These are phyloP conservation scores for Solanum chmielewskii DNA, from an alignment of 257 asterid genomes.

Conservation along the genomic window DNA sequence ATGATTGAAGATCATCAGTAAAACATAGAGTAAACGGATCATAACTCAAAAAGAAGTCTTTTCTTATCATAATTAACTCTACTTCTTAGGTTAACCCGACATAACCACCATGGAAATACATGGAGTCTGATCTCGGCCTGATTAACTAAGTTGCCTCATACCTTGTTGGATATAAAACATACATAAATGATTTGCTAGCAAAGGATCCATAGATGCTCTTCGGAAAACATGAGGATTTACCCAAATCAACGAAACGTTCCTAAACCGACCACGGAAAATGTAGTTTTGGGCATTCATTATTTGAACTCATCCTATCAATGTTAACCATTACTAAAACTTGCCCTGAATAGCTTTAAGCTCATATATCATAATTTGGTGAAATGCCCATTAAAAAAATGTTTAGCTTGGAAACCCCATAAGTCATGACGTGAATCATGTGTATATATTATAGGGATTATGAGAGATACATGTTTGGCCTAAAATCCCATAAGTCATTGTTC, in stretches of 20 bases:
- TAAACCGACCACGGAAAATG: neutral
- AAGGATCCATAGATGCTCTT: neutral
- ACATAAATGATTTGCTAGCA: neutral
- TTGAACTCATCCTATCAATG: neutral
- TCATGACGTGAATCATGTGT: neutral
- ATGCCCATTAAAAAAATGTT: neutral
- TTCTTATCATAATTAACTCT: neutral
- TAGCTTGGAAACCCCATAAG: neutral
- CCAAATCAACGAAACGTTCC: neutral
- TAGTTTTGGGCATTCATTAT: neutral
- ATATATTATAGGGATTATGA: neutral
- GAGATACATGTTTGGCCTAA: neutral
- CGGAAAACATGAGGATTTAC: neutral
- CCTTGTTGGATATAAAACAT: neutral
- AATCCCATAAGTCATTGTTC: neutral
- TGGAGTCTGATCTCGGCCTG: neutral
- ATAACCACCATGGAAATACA: neutral
- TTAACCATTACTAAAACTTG: neutral
- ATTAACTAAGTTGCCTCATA: neutral
- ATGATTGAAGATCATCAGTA: neutral
- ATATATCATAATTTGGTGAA: neutral
- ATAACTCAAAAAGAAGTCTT: neutral
- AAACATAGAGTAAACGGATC: neutral
- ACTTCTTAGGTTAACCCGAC: neutral
- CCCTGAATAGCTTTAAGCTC: neutral